Evolutionary conservation across 192 early-diverging fungal species (phyloP), one percentile per base, ranked within the genome.

Genomic region (Coemansia sp.): DNA sequence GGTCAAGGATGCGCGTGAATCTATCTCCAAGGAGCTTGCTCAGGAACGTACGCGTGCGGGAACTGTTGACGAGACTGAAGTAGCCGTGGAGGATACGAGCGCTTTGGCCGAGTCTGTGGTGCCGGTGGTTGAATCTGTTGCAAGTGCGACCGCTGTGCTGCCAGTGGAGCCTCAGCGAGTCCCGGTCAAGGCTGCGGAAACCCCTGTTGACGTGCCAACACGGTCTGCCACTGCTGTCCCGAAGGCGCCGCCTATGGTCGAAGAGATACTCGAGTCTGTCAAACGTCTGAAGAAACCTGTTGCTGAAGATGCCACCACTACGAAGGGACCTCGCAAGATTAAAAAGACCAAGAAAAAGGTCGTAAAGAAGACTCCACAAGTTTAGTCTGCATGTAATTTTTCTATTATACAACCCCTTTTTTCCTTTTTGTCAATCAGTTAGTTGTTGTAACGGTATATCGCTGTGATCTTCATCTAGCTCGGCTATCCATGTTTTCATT

Each of bases 1-100:
- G 80, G 80, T 83, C 61, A 83, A 75, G 73, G 75, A 83, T 55
- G 76, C 76, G 32, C 75, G 76, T 59, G 74, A 72, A 35, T 83
- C 80, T 10, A 83, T 83, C 37, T 83, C 80, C 6, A 78, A 72
- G 73, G 75, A 83, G 38, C 44, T 83, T 63, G 80, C 80, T 17
- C 69, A 83, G 37, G 80, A 78, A 55, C 76, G 80, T 46, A 82
- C 79, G 1, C 79, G 79, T 16, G 39, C 55, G 30, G 53, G 32
- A 59, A 35, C 52, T 16, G 3, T 13, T 1, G 52, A 55, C 28
- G 52, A 55, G 3, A 4, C 14, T 10, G 52, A 55, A 26, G 28
- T 52, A 13, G 9, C 21, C 21, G 21, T 23, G n/a, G 47, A 52
- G 19, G 23, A 55, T 11, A 37, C 16, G 8, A 37, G 32, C 16